Conservation (phyloP, 2,329 filamentous ascomycete genomes). For the Aspergillus sp. region DNA sequence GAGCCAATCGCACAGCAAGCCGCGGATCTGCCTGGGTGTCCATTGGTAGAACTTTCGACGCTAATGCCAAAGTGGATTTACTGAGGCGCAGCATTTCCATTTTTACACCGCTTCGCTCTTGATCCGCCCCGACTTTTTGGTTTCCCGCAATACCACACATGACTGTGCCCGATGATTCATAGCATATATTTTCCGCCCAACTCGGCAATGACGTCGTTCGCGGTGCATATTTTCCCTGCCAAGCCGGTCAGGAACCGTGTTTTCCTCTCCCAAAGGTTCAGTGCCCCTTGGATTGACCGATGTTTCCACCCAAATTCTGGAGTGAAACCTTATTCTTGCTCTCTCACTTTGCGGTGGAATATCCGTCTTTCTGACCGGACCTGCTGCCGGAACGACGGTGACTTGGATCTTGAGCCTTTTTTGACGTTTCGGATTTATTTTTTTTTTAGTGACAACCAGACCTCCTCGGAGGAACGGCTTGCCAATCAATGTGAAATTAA, state of each 20-base stretch:
- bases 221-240: slow-evolving; percentile 5
- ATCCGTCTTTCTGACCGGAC: slow-evolving; percentile 12
- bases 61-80: slow-evolving; percentile 9
- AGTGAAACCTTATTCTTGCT: slow-evolving; percentile 12
- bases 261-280: slow-evolving; percentile 1
- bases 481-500: not conserved
- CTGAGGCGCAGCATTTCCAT: slow-evolving; percentile 21
- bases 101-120: slow-evolving; percentile 22
- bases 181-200: not conserved
- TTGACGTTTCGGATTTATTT: not conserved
- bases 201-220: slow-evolving; percentile 1
- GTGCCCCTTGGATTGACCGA: slow-evolving; percentile 15
- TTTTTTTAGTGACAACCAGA: not conserved
- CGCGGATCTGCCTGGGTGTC: slow-evolving; percentile 18
- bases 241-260: slow-evolving; percentile 16
- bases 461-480: not conserved
- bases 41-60: slow-evolving; percentile 19
- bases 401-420: not conserved
- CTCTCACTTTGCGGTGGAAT: slow-evolving; percentile 10
- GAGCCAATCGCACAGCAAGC: slow-evolving; percentile 17
- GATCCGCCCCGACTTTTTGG: not conserved
- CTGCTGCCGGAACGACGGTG: slow-evolving; percentile 1
- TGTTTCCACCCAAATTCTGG: slow-evolving; percentile 11
- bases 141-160: slow-evolving; percentile 8
- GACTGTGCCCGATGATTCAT: slow-evolving; percentile 8